phyloP scores from a whole-genome alignment of 805 yeast species.

The Metschnikowia drakensbergensis region DNA sequence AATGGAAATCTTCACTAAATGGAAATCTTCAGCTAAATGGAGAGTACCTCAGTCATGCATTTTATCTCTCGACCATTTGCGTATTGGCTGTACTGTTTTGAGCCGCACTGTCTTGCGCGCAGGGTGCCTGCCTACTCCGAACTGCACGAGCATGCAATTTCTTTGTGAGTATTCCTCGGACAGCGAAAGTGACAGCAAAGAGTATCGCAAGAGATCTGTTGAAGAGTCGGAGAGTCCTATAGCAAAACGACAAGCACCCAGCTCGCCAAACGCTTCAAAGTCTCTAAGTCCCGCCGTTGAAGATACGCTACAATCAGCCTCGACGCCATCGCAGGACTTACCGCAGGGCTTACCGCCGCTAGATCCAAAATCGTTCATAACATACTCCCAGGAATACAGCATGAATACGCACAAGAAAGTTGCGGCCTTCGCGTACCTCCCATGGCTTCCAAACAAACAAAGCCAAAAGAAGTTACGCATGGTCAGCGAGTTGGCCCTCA shows the following conservation, averaged over 20 bases:
- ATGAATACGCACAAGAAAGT: conserved; percentile 14
- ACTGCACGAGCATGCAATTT: conserved; percentile 3
- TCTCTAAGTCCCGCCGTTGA: neutral
- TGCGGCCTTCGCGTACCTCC: conserved; percentile 17
- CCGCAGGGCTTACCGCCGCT: neutral
- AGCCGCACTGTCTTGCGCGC: conserved; percentile 3
- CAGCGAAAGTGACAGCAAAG: neutral
- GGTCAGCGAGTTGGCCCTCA: conserved; percentile 5
- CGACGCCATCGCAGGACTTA: neutral
- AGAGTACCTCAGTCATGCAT: too few relatives aligned
- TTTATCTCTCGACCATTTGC: too few relatives aligned
- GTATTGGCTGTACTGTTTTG: neutral
- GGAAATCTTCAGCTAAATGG: too few relatives aligned
- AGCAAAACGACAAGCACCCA: neutral
- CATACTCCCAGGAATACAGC: conserved; percentile 21
- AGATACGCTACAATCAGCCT: neutral
- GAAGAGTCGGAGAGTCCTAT: neutral
- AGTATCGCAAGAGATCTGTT: neutral
- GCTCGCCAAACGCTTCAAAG: neutral
- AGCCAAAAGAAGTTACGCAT: conserved; percentile 4
- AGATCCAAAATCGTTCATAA: conserved; percentile 4
- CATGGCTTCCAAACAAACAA: conserved; percentile 17
- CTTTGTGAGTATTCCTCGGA: conserved; percentile 3
- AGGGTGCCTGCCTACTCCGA: neutral
- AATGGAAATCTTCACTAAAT: too few relatives aligned